Evolutionary conservation across 2,329 filamentous ascomycete genomes (phyloP), one percentile per base, ranked within the genome.

Genomic region (Aspergillus aculeatinus): DNA sequence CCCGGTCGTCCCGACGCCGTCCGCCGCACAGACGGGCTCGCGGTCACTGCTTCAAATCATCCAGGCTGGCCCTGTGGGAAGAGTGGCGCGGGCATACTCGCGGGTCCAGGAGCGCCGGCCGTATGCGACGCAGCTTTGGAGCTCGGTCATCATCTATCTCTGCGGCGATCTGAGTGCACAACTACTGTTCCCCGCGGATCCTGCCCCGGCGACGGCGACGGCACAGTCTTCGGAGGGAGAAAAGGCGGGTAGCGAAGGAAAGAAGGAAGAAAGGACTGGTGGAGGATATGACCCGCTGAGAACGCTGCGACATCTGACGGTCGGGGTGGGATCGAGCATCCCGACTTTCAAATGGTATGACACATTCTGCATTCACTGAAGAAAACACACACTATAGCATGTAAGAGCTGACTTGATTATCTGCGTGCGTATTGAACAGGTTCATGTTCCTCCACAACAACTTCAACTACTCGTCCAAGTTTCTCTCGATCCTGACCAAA

Each of bases 401-500:
- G 27, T 9, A 29, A 29, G n/a, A n/a, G 27, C 53, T 55, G 16
- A 55, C 39, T n/a, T 16, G 5, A 58, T 44, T 16, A 7, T 9
- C 11, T 16, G 33, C 14, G 33, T 10, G 19, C 16, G 39, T 5
- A n/a, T 3, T 5, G 6, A 9, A 9, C 63, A 91, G 89, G 89
- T 90, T 91, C 77, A 81, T 93, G 66, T 96, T 89, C 77, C 84
- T 97, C 14, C 88, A 89, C 48, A 82, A 85, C 60, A 84, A 87
- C 76, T 96, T 96, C 83, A 96, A 96, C 79, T 96, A 91, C 76
- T 67, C 85, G 7, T 93, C 90, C 31, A 88, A 87, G 67, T 68
- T 85, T 42, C 76, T 91, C 52, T 92, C 89, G 2, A 82, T 97
- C 33, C 81, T 82, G 31, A 86, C 87, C 58, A 96, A 96, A 77